Evolutionary conservation across 1,284 basidiomycete genomes (phyloP).

Genomic region (Ganoderma meredithae): DNA sequence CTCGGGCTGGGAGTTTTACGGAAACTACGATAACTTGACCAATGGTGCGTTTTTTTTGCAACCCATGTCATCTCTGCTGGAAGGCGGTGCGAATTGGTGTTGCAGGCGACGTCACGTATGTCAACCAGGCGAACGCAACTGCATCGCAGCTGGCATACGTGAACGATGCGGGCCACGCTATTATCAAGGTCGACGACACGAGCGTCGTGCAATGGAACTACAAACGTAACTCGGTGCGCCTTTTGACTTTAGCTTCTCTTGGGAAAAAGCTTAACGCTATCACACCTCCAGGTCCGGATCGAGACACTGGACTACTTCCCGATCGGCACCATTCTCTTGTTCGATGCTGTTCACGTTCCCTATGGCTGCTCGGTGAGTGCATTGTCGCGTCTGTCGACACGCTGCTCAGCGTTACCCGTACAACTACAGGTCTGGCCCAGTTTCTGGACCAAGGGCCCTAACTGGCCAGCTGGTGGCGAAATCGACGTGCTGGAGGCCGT

Average conservation of each 20-base stretch:
- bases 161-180: conserved; percentile 56
- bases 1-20: conserved; percentile 62
- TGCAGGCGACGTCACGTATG: conserved; percentile 59
- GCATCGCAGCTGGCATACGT: conserved; percentile 58
- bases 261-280: neutral
- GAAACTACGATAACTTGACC: conserved; percentile 59
- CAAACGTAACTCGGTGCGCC: conserved; percentile 75
- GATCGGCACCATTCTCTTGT: conserved; percentile 64
- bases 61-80: neutral
- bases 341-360: conserved; percentile 67
- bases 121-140: conserved; percentile 52
- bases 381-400: neutral
- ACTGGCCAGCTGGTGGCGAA: conserved; percentile 64
- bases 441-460: conserved; percentile 61
- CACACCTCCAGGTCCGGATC: conserved; percentile 52
- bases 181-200: conserved; percentile 79
- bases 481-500: conserved; percentile 63
- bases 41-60: conserved; percentile 30
- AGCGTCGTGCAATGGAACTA: conserved; percentile 61
- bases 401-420: neutral
- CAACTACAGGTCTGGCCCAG: conserved; percentile 53
- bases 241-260: conserved; percentile 29
- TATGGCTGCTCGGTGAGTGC: conserved; percentile 56
- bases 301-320: conserved; percentile 55
- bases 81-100: neutral